Evolutionary conservation across 495 filamentous ascomycete species (phyloP), one percentile per base, ranked within the genome.

Genomic region (Neurospora intermedia): DNA sequence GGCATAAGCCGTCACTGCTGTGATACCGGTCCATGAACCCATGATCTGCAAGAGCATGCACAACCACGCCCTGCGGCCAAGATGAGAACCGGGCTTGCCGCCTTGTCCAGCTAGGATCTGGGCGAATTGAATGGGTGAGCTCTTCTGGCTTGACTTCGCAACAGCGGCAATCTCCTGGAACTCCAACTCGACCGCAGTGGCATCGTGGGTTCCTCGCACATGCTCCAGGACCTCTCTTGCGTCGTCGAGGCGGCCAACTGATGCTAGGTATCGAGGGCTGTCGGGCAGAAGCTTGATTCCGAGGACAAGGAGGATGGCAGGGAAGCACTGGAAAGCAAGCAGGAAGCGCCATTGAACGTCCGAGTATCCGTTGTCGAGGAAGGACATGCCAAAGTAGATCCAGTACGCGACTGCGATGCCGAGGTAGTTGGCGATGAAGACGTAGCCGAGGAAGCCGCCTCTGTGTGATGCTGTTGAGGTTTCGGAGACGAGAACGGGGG

Each of bases 1-100:
- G 62, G 74, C 84, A 80, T 86, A 92, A 45, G 92, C 87, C 2
- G 91, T 92, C 23, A 92, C 87, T 69, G 89, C 90, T 0, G 89
- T 89, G 77, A 92, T 92, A 27, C 91, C 90, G 75, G 90, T 86
- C 90, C 90, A 92, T 77, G 91, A 89, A 75, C 91, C 89, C 81
- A 92, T 87, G 62, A 93, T 91, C 80, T 92, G 89, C 11, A 92
- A 80, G 90, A 89, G 92, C 59, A 92, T 85, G 41, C 73, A 74
- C 40, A 74, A 70, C 73, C 73, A 74, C 69, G 73, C 73, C 70
- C 73, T 66, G 54, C 73, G 73, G 46, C 73, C 73, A 41, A 74
- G 41, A 38, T 74, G 73, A 42, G 40, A 23, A 54, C 73, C 73
- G 45, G 46, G 73, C 69, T 71, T 74, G 41, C 70, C 42, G 54